phyloP scores from a whole-genome alignment of 208 protist genomes.

The Wallacemonas sp. region DNA sequence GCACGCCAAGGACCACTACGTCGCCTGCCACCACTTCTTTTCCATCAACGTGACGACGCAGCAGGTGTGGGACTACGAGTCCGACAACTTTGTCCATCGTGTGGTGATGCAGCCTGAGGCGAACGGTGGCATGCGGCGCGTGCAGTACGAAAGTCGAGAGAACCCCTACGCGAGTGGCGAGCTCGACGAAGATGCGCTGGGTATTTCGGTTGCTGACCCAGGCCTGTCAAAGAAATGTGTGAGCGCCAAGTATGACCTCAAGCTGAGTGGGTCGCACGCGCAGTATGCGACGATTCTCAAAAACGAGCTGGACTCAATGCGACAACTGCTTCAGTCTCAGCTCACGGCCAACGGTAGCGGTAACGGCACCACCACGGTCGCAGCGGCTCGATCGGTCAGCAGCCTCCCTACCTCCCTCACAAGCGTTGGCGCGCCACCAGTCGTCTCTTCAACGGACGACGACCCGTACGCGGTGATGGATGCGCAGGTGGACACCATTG shows the following conservation, averaged over 20 bases:
- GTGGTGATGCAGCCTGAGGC: slow-evolving; percentile 68
- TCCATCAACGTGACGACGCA: slow-evolving; percentile 91
- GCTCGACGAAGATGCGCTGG: neutral
- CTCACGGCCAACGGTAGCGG: neutral
- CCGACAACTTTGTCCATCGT: slow-evolving; percentile 89
- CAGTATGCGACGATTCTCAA: slow-evolving; percentile 81
- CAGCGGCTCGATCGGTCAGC: too few relatives aligned
- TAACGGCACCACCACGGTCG: too few relatives aligned
- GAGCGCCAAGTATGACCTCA: slow-evolving; percentile 81
- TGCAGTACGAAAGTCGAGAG: slow-evolving; percentile 75
- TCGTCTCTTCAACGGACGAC: too few relatives aligned
- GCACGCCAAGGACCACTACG: slow-evolving; percentile 87
- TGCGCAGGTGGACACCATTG: neutral
- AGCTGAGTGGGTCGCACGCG: slow-evolving; percentile 67
- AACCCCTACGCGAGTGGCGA: slow-evolving; percentile 22
- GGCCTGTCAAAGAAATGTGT: slow-evolving; percentile 68
- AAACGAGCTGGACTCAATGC: slow-evolving; percentile 66
- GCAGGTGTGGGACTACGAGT: slow-evolving; percentile 93
- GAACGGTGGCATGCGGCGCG: slow-evolving; percentile 51
- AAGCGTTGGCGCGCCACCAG: neutral
- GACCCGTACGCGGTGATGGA: neutral
- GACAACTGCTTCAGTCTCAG: slow-evolving; percentile 19
- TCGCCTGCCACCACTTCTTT: slow-evolving; percentile 67
- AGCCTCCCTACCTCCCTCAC: neutral
- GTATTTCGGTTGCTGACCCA: neutral